Percentiles rank a stretch among this genome's conserved stretches.
phyloP scores from a whole-genome alignment of 2,329 filamentous ascomycete genomes.

The Orbilia brochopaga region DNA sequence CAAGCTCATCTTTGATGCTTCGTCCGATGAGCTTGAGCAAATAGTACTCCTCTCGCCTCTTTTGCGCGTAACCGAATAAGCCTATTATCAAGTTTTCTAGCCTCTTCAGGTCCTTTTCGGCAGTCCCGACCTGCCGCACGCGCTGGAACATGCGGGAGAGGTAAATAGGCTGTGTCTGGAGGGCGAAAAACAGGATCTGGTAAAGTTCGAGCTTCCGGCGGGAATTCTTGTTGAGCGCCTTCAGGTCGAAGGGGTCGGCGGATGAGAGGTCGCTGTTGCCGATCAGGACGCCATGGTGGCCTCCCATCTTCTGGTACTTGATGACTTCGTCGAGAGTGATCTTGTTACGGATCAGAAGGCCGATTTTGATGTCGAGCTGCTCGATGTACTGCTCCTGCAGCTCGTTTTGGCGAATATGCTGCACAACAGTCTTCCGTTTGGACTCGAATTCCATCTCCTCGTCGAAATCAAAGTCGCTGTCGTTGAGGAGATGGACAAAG shows the following conservation, averaged over 20 bases:
- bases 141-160: slow-evolving; percentile 85
- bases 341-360: slow-evolving; percentile 97
- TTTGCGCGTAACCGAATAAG: slow-evolving; percentile 95
- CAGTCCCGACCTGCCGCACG: slow-evolving; percentile 78
- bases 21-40: slow-evolving; percentile 83
- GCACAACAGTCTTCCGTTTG: slow-evolving; percentile 91
- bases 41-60: slow-evolving; percentile 95
- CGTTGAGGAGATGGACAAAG: slow-evolving; percentile 95
- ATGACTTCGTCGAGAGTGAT: slow-evolving; percentile 98
- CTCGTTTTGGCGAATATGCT: slow-evolving; percentile 96
- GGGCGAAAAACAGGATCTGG: slow-evolving; percentile 94
- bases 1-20: slow-evolving; percentile 84
- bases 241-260: slow-evolving; percentile 91
- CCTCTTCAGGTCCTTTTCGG: slow-evolving; percentile 90
- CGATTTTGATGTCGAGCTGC: slow-evolving; percentile 98
- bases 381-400: slow-evolving; percentile 97
- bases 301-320: slow-evolving; percentile 92
- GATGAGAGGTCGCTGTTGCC: slow-evolving; percentile 88
- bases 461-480: slow-evolving; percentile 98
- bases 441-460: slow-evolving; percentile 97
- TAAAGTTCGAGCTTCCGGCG: slow-evolving; percentile 94
- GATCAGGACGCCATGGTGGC: slow-evolving; percentile 81
- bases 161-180: slow-evolving; percentile 96
- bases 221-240: slow-evolving; percentile 95
- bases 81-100: slow-evolving; percentile 95